Conservation (phyloP, 1,139 yeast genomes). For the Maudiozyma humilis region DNA sequence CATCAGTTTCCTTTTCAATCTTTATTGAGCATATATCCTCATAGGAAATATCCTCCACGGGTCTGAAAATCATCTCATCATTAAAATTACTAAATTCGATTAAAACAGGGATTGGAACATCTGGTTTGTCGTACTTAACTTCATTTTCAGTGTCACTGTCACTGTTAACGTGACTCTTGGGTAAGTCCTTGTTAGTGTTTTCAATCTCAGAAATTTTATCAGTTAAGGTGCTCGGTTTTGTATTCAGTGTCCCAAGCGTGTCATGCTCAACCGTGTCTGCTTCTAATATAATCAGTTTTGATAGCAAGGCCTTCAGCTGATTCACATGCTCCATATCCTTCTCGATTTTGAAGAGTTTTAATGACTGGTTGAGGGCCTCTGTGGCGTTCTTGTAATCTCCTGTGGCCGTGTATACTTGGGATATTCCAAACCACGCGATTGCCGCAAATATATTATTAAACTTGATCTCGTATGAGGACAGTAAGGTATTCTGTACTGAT, state of each 20-base stretch:
- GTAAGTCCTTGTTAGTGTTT: no score
- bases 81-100: constrained; percentile 16
- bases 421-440: constrained; percentile 26
- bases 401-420: constrained; percentile 22
- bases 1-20: neutral
- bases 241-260: neutral
- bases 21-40: neutral
- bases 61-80: constrained; percentile 14
- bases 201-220: neutral
- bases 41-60: constrained; percentile 2
- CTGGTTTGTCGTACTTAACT: constrained; percentile 13
- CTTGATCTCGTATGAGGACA: constrained; percentile 4
- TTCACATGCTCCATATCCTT: constrained; percentile 12
- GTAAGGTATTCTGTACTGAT: neutral
- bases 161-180: no score
- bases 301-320: constrained; percentile 10
- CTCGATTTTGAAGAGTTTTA: constrained; percentile 16
- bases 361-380: constrained; percentile 18
- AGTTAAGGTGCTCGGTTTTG: neutral
- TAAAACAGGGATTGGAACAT: constrained; percentile 18
- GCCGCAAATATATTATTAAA: constrained; percentile 19
- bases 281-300: constrained; percentile 4
- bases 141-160: neutral
- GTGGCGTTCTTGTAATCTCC: constrained; percentile 17
- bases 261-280: constrained; percentile 2